phyloP scores from a whole-genome alignment of 441 rosid species.

The Bocquillonia castaneifolia region DNA sequence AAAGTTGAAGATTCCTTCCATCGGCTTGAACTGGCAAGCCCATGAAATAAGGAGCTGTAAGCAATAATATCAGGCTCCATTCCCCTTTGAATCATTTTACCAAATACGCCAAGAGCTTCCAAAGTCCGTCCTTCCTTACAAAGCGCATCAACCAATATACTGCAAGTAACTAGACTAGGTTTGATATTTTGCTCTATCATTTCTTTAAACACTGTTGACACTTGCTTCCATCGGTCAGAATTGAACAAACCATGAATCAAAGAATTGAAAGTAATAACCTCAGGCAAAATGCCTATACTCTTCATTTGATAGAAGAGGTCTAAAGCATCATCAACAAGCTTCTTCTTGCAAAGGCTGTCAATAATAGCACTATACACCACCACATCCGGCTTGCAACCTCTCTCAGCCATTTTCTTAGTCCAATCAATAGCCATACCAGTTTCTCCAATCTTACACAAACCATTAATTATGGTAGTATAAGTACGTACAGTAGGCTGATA shows the following conservation, averaged over 20 bases:
- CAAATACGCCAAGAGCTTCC: constrained; percentile 4
- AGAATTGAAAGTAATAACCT: constrained; percentile 2
- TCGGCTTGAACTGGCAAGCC: background rate
- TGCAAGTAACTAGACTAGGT: background rate
- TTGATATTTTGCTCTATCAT: background rate
- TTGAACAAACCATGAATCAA: constrained; percentile 5
- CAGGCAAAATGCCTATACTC: background rate
- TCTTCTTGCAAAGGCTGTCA: constrained; percentile 7
- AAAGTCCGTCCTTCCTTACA: constrained; percentile 10
- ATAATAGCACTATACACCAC: constrained; percentile 3
- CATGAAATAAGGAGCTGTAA: constrained; percentile 7
- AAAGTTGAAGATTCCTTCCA: background rate
- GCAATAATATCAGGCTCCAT: background rate
- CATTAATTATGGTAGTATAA: constrained; percentile 18
- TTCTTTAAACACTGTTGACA: background rate
- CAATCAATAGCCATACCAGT: background rate
- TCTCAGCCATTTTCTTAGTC: constrained; percentile 16
- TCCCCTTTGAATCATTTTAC: constrained; percentile 8
- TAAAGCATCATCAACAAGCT: background rate
- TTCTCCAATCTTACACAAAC: constrained; percentile 13
- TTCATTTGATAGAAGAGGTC: constrained; percentile 4
- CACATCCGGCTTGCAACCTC: constrained; percentile 15
- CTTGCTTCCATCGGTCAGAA: constrained; percentile 11
- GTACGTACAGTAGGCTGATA: constrained; percentile 10
- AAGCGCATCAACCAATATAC: constrained; percentile 11